These are phyloP conservation scores for Ophiostoma novo-ulmi DNA, from an alignment of 2,329 filamentous ascomycete species.

Conservation along the genomic window DNA sequence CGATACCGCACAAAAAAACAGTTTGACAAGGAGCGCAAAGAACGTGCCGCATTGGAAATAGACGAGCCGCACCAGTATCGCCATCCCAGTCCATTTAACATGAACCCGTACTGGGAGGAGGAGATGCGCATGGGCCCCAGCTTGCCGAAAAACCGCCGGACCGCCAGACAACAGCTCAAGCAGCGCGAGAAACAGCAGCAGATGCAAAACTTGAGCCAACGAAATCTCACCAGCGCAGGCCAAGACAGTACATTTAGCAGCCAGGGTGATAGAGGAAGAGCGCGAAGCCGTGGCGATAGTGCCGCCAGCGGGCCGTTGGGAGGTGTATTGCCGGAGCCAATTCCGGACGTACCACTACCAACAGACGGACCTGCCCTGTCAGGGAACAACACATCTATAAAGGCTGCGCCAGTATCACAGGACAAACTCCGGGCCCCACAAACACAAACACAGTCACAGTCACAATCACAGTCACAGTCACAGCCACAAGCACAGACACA, in stretches of 20 bases:
- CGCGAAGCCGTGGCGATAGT: constrained; percentile 27
- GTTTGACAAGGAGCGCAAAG: constrained; percentile 61
- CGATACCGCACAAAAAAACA: constrained; percentile 65
- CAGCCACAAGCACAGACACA: neutral
- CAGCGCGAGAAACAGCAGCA: constrained; percentile 1
- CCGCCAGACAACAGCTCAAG: constrained; percentile 27
- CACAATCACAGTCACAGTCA: neutral
- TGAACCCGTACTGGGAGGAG: constrained; percentile 82
- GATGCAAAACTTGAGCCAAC: constrained; percentile 52
- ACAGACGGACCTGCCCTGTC: neutral
- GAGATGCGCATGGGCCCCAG: constrained; percentile 80
- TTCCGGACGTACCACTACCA: neutral
- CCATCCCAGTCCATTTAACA: constrained; percentile 77
- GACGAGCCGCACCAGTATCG: constrained; percentile 70
- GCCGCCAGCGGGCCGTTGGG: neutral
- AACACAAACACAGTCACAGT: neutral
- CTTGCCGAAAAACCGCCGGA: constrained; percentile 56
- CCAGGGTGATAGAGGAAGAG: constrained; percentile 29
- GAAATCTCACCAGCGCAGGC: constrained; percentile 54
- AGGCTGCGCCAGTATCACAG: neutral
- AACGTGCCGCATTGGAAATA: constrained; percentile 59
- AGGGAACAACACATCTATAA: neutral
- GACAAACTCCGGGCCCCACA: neutral
- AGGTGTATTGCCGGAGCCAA: neutral
- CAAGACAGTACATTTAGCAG: constrained; percentile 47